These are phyloP conservation scores for Abortiporus biennis DNA, from an alignment of 1,284 basidiomycete species.

Conservation along the genomic window DNA sequence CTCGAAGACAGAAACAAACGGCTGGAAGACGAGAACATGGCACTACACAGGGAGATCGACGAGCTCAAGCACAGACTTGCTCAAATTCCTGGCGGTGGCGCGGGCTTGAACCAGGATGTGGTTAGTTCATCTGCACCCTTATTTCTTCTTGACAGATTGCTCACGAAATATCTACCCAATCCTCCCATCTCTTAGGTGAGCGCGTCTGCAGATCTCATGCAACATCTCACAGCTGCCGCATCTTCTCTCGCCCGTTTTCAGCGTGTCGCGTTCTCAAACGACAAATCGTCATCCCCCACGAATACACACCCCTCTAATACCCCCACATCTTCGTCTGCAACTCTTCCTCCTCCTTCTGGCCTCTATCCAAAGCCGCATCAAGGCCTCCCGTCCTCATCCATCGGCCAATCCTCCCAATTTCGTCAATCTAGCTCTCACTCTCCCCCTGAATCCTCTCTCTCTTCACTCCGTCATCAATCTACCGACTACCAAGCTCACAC, in stretches of 20 bases:
- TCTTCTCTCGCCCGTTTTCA: slow-evolving; percentile 38
- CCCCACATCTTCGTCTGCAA: no score
- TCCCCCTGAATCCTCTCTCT: background rate
- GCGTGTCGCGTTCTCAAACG: slow-evolving; percentile 19
- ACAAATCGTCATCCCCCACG: background rate
- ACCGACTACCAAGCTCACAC: background rate
- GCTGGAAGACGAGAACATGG: slow-evolving; percentile 48
- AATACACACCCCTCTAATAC: background rate
- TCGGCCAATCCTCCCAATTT: background rate
- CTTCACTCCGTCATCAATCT: background rate
- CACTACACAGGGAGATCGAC: slow-evolving; percentile 42
- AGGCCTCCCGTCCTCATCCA: background rate
- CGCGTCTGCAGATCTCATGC: slow-evolving; percentile 45
- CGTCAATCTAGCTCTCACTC: background rate
- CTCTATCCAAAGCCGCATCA: no score
- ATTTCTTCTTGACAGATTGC: background rate
- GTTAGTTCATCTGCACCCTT: slow-evolving; percentile 26
- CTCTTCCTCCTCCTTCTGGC: background rate
- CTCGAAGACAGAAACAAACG: slow-evolving; percentile 47
- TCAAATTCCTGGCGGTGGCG: slow-evolving; percentile 7
- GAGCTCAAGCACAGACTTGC: slow-evolving; percentile 17
- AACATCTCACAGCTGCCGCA: slow-evolving; percentile 37
- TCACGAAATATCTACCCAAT: slow-evolving; percentile 1
- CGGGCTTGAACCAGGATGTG: slow-evolving; percentile 31
- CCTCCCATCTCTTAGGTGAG: slow-evolving; percentile 25